Conservation (phyloP, 495 filamentous ascomycete genomes). For the Hypoxylon cercidicola region DNA sequence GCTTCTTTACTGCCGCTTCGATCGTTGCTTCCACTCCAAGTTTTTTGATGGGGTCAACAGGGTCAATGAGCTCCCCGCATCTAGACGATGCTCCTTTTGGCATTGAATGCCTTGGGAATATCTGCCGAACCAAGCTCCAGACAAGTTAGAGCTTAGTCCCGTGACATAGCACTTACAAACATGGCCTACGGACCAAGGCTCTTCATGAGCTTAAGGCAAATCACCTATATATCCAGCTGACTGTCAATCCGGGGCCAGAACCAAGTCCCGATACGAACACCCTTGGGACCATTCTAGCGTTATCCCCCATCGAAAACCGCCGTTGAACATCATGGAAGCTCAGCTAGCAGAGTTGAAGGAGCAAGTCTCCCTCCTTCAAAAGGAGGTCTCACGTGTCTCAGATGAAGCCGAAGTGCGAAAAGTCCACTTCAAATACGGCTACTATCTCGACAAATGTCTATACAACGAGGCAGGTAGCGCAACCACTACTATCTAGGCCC, state of each 20-base stretch:
- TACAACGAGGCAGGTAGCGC: conserved; percentile 59
- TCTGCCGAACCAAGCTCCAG: conserved; percentile 37
- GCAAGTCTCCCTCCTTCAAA: conserved; percentile 42
- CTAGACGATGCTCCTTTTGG: conserved; percentile 25
- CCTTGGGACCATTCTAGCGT: not conserved
- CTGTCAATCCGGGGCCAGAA: conserved; percentile 2
- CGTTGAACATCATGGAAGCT: conserved; percentile 28
- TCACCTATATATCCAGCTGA: conserved; percentile 21
- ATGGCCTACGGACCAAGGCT: conserved; percentile 17
- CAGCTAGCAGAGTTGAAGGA: conserved; percentile 42
- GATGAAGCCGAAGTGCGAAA: conserved; percentile 64
- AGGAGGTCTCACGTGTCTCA: conserved; percentile 40
- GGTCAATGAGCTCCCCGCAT: conserved; percentile 29
- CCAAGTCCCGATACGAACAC: not conserved
- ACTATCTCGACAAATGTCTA: conserved; percentile 68
- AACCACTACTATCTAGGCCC: not conserved
- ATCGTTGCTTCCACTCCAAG: conserved; percentile 3
- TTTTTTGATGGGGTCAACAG: conserved; percentile 21
- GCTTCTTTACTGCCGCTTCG: too few relatives aligned
- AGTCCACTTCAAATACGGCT: conserved; percentile 66
- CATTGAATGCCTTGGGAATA: conserved; percentile 25
- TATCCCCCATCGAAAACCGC: not conserved
- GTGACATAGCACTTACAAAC: conserved; percentile 37
- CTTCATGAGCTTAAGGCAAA: conserved; percentile 7
- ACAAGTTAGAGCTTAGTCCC: conserved; percentile 21